phyloP scores from a whole-genome alignment of 108 stramenopile species.

The Ochromonas danica region DNA sequence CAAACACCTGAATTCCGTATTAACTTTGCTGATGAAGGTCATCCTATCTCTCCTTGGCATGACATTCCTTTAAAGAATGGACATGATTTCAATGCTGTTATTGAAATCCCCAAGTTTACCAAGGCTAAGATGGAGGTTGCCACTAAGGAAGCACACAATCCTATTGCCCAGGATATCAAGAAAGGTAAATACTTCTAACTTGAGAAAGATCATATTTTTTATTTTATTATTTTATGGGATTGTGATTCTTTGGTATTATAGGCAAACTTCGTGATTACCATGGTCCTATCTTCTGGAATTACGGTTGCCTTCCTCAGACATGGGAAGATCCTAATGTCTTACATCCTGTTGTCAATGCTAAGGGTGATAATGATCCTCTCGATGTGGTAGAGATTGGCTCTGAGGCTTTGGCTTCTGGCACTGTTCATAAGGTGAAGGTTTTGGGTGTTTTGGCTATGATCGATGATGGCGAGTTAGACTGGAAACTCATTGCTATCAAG shows the following conservation, averaged over 20 bases:
- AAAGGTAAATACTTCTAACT: constrained; percentile 74
- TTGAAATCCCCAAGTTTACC: constrained; percentile 96
- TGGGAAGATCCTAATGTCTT: constrained; percentile 86
- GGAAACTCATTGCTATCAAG: constrained; percentile 95
- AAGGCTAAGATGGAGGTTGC: constrained; percentile 98
- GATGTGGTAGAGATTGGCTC: constrained; percentile 98
- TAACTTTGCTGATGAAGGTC: constrained; percentile 42
- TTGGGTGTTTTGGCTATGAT: constrained; percentile 99
- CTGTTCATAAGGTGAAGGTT: constrained; percentile 54
- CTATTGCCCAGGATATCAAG: constrained; percentile 93
- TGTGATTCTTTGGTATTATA: too few species aligned
- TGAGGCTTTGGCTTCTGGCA: constrained; percentile 69
- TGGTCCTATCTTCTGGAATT: constrained; percentile 99
- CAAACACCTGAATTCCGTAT: constrained; percentile 35
- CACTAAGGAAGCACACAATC: constrained; percentile 91
- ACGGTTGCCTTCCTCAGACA: constrained; percentile 96
- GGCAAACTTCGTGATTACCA: constrained; percentile 52
- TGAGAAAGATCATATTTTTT: neutral
- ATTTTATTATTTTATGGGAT: neutral
- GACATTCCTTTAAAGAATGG: constrained; percentile 60
- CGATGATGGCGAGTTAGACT: constrained; percentile 99
- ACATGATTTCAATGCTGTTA: constrained; percentile 79
- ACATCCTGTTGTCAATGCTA: constrained; percentile 84
- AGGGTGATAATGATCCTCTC: constrained; percentile 97
- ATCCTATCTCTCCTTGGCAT: constrained; percentile 65